phyloP scores from a whole-genome alignment of 2,329 filamentous ascomycete genomes.

The Rutstroemia sp. region DNA sequence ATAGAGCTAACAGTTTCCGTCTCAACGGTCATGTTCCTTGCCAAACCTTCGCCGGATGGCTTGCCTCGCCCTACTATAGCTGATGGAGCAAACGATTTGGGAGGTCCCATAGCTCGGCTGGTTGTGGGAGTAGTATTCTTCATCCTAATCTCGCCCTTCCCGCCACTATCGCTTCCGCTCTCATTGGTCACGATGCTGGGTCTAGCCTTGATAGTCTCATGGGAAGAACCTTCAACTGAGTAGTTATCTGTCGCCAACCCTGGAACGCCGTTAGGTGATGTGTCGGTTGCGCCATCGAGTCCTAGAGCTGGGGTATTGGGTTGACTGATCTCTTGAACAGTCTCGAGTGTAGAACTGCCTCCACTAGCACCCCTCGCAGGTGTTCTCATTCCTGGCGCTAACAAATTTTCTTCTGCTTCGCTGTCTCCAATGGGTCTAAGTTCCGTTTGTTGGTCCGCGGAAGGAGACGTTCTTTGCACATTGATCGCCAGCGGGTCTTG shows the following conservation, averaged over 20 bases:
- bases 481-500: constrained; percentile 45
- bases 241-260: constrained; percentile 37
- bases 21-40: constrained; percentile 92
- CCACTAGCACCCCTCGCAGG: constrained; percentile 53
- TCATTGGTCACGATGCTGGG: constrained; percentile 41
- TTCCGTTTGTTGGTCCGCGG: constrained; percentile 34
- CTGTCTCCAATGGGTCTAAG: constrained; percentile 16
- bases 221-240: constrained; percentile 23
- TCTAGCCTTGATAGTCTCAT: constrained; percentile 38
- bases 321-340: constrained; percentile 83
- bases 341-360: constrained; percentile 64
- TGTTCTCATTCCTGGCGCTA: constrained; percentile 45
- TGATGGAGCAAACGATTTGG: constrained; percentile 56
- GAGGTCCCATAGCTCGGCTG: constrained; percentile 43
- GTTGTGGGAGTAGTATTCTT: constrained; percentile 33
- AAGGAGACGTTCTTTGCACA: constrained; percentile 38
- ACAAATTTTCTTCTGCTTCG: constrained; percentile 25
- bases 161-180: constrained; percentile 60
- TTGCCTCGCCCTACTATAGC: constrained; percentile 59
- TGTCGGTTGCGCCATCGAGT: constrained; percentile 42
- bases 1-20: constrained; percentile 92
- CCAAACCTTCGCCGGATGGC: constrained; percentile 59
- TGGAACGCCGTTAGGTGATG: constrained; percentile 37
- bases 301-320: constrained; percentile 57
- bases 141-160: constrained; percentile 39